phyloP scores from a whole-genome alignment of 2,329 filamentous ascomycete species.

The Aspergillus neoniger region DNA sequence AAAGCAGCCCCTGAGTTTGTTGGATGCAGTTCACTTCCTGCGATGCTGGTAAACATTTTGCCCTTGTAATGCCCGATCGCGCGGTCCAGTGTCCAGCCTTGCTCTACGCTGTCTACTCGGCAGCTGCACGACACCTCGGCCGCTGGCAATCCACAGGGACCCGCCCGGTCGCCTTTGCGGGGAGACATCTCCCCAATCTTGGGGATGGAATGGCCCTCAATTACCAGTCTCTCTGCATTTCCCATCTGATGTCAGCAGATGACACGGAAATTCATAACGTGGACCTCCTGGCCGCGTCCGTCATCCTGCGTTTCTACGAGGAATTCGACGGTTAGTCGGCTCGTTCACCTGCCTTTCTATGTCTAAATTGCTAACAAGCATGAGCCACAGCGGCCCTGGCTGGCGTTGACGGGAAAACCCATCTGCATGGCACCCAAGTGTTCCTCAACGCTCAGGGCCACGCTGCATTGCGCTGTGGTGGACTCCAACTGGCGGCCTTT shows the following conservation, averaged over 20 bases:
- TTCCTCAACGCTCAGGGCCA: slow-evolving; percentile 25
- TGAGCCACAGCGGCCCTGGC: slow-evolving; percentile 19
- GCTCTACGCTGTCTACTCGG: slow-evolving; percentile 36
- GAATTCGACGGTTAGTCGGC: slow-evolving; percentile 36
- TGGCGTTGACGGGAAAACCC: slow-evolving; percentile 23
- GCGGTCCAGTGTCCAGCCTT: slow-evolving; percentile 42
- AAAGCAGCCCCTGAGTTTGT: not conserved
- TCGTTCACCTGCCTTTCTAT: not conserved
- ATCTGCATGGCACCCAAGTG: slow-evolving; percentile 27
- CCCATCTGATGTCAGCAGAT: slow-evolving; percentile 35
- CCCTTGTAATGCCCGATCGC: slow-evolving; percentile 39
- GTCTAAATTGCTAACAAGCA: not conserved
- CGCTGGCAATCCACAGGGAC: slow-evolving; percentile 14
- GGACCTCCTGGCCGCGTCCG: slow-evolving; percentile 42
- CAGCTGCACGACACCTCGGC: slow-evolving; percentile 37
- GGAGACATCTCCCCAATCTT: slow-evolving; percentile 25
- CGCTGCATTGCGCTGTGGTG: slow-evolving; percentile 13
- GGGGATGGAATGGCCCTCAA: slow-evolving; percentile 35
- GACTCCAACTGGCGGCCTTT: slow-evolving; percentile 45
- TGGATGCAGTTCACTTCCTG: slow-evolving; percentile 38
- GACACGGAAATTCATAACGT: slow-evolving; percentile 6
- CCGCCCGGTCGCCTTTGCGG: slow-evolving; percentile 13
- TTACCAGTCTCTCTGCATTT: slow-evolving; percentile 44
- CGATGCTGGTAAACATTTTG: slow-evolving; percentile 42
- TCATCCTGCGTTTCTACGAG: slow-evolving; percentile 48